These are phyloP conservation scores for Diutina pseudorugosa DNA, from an alignment of 1,139 yeast genomes.

Conservation along the genomic window DNA sequence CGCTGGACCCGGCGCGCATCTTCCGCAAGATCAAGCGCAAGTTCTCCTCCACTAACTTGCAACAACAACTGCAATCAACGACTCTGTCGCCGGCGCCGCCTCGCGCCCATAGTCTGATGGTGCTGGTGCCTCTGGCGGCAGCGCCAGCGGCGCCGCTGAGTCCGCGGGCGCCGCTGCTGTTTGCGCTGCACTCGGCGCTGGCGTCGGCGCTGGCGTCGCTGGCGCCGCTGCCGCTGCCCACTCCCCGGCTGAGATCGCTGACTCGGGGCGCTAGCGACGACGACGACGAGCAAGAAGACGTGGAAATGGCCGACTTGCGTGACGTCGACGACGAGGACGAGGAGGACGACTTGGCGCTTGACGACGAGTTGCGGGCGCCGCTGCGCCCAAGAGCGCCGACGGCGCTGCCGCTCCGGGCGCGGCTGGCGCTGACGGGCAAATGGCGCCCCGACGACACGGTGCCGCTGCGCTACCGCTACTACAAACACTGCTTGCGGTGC, in stretches of 20 bases:
- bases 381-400: not conserved
- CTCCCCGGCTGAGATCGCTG: conserved; percentile 1
- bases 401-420: not conserved
- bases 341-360: conserved; percentile 15
- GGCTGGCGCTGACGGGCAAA: not conserved
- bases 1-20: not conserved
- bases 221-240: not conserved
- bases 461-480: not conserved
- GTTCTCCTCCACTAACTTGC: not conserved
- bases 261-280: conserved; percentile 16
- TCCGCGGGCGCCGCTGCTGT: too few relatives aligned
- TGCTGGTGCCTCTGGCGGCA: too few relatives aligned
- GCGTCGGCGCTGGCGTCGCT: not conserved
- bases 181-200: too few relatives aligned
- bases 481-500: conserved; percentile 39
- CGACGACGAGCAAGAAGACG: conserved; percentile 16
- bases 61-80: not conserved
- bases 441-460: not conserved
- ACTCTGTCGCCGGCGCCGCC: not conserved
- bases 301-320: conserved; percentile 16
- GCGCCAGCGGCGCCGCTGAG: not conserved
- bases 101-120: too few relatives aligned
- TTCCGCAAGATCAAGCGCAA: not conserved
- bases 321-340: conserved; percentile 33
- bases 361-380: conserved; percentile 9